Conservation (phyloP, 1,139 yeast genomes). For the Pichia sp. region DNA sequence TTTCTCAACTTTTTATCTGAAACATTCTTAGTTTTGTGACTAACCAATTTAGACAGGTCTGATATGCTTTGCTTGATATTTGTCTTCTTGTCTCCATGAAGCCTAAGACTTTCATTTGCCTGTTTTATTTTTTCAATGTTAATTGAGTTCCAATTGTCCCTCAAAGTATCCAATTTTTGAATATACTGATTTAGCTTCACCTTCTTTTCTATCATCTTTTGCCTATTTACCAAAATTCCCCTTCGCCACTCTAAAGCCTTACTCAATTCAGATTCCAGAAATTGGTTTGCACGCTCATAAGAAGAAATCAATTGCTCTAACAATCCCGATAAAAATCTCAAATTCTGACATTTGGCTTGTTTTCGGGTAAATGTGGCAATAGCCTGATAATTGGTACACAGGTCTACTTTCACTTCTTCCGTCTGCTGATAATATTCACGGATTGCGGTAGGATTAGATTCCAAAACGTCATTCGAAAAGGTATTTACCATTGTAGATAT, state of each 20-base stretch:
- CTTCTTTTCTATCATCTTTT: conserved; percentile 23
- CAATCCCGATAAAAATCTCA: conserved; percentile 26
- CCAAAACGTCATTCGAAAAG: conserved; percentile 27
- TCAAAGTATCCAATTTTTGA: conserved; percentile 12
- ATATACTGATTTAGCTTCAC: conserved; percentile 18
- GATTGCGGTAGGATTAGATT: conserved; percentile 30
- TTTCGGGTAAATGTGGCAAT: conserved; percentile 30
- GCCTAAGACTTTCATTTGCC: conserved; percentile 5
- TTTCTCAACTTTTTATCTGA: conserved; percentile 8
- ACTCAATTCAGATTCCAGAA: conserved; percentile 21
- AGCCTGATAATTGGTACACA: conserved; percentile 30
- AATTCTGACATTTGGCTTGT: conserved; percentile 29
- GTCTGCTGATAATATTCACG: conserved; percentile 29
- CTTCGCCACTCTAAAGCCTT: conserved; percentile 26
- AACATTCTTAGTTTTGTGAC: not conserved
- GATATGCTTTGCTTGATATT: conserved; percentile 5
- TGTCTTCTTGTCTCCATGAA: conserved; percentile 1
- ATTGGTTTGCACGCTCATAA: conserved; percentile 22
- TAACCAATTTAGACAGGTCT: not conserved
- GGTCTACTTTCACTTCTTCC: conserved; percentile 23
- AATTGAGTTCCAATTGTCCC: conserved; percentile 16
- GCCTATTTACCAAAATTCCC: conserved; percentile 23
- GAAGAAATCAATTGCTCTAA: conserved; percentile 28
- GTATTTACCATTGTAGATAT: conserved; percentile 27
- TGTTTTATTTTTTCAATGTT: conserved; percentile 14